Evolutionary conservation across 2,329 filamentous ascomycete genomes (phyloP), one percentile per base, ranked within the genome.

Genomic region (Annulohypoxylon truncatum): DNA sequence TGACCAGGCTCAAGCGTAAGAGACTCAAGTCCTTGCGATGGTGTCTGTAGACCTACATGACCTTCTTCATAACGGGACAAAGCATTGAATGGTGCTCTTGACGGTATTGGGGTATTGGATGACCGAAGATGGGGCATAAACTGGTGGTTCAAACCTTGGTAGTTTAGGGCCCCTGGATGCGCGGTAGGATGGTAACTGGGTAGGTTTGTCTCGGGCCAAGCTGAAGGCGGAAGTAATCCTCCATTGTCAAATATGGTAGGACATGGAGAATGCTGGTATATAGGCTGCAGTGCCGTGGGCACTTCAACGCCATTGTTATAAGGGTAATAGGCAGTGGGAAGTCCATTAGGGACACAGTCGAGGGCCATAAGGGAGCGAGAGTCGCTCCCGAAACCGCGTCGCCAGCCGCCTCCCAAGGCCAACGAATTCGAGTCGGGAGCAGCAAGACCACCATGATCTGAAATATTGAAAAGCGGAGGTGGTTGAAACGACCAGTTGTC

Each of bases 211-310:
- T 81, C 80, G 26, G 77, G 77, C 80, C 80, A 82, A 2, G 77
- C 67, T 2, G 77, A 73, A 22, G 76, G 75, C 9, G 79, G 76
- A 58, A 78, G 75, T 64, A 80, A 77, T 12, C 76, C 77, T 13
- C 75, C 76, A 20, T 80, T 78, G 56, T 81, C 80, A 73, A 81
- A 82, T 7, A 79, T 75, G 1, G 79, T 76, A 31, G 79, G 80
- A 1, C 78, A 77, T 3, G 79, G 75, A 1, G 77, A 72, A 22
- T 79, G 76, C 29, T 80, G 80, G 56, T 80, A 76, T 61, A 71
- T 68, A 57, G 76, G 76, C 22, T 77, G 76, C 4, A 75, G 55
- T 60, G 71, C 75, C 5, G 75, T 76, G n/a, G 76, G 75, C 10
- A 77, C 62, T 26, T 74, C 66, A 46, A 71, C 60, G 7, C 71